Evolutionary conservation across 257 asterid genomes (phyloP).

Genomic region (Primulina eburnea): DNA sequence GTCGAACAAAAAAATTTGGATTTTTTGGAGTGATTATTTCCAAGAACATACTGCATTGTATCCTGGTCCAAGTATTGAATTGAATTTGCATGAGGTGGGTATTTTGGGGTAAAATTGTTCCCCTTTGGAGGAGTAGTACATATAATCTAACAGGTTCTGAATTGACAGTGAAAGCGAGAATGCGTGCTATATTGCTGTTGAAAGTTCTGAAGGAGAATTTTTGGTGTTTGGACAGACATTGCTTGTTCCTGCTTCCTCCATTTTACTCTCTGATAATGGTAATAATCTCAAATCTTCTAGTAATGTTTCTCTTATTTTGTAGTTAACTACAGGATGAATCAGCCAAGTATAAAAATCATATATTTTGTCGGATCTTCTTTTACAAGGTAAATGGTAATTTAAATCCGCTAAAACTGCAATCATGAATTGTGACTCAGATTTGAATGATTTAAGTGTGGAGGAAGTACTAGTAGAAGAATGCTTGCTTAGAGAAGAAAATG

Average conservation of each 20-base stretch:
- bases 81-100: not conserved
- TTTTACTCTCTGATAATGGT: conserved; percentile 79
- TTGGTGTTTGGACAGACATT: conserved; percentile 53
- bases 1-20: not conserved
- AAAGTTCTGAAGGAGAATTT: conserved; percentile 47
- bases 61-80: not conserved
- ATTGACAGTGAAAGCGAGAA: conserved; percentile 43
- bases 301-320: conserved; percentile 1
- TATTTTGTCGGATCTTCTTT: not conserved
- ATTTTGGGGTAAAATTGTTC: not conserved
- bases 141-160: not conserved
- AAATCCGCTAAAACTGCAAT: not conserved
- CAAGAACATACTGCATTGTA: not conserved
- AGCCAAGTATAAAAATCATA: too few species aligned
- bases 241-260: conserved; percentile 67
- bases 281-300: conserved; percentile 5
- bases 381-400: not conserved
- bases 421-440: conserved; percentile 35
- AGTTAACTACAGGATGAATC: not conserved
- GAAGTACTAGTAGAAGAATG: conserved; percentile 33
- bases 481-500: conserved; percentile 38
- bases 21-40: not conserved
- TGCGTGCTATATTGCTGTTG: conserved; percentile 40
- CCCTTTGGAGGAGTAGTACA: conserved; percentile 4
- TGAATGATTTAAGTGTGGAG: conserved; percentile 42